A percentile compares a stretch with the other conserved stretches of the same genome.
Evolutionary conservation across 179 eudicot genomes (phyloP).

Genomic region (Heliamphora pulchella): DNA sequence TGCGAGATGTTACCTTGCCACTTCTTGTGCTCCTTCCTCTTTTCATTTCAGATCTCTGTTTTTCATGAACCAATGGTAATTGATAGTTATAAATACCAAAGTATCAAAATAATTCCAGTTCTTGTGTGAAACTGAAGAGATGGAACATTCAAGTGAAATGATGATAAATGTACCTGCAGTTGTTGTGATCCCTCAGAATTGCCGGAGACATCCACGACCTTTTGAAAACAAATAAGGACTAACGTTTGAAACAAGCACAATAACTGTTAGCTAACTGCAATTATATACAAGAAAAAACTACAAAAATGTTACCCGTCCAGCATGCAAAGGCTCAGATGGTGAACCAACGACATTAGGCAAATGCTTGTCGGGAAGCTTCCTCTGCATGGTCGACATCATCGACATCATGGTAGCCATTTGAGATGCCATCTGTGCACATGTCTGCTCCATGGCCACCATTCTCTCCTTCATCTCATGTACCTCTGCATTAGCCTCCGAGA

Average conservation of each 20-base stretch:
- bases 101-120: neutral
- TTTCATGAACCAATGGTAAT: neutral
- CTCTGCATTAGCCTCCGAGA: conserved; percentile 31
- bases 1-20: conserved; percentile 7
- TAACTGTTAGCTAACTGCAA: neutral
- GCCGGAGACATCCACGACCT: conserved; percentile 12
- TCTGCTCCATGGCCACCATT: conserved; percentile 33
- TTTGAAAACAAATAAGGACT: neutral
- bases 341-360: conserved; percentile 13
- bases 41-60: conserved; percentile 14
- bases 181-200: conserved; percentile 16
- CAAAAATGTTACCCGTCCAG: neutral
- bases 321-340: neutral
- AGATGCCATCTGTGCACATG: conserved; percentile 38
- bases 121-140: conserved; percentile 5
- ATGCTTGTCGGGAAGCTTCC: neutral
- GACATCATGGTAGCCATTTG: conserved; percentile 42
- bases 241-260: neutral
- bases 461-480: conserved; percentile 36
- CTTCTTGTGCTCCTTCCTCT: conserved; percentile 13
- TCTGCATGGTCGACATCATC: conserved; percentile 33
- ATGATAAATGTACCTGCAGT: neutral
- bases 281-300: neutral
- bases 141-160: neutral
- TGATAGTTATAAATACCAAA: neutral